Conservation (phyloP, 306 rosid genomes). For the Ochetophila trinervis region DNA sequence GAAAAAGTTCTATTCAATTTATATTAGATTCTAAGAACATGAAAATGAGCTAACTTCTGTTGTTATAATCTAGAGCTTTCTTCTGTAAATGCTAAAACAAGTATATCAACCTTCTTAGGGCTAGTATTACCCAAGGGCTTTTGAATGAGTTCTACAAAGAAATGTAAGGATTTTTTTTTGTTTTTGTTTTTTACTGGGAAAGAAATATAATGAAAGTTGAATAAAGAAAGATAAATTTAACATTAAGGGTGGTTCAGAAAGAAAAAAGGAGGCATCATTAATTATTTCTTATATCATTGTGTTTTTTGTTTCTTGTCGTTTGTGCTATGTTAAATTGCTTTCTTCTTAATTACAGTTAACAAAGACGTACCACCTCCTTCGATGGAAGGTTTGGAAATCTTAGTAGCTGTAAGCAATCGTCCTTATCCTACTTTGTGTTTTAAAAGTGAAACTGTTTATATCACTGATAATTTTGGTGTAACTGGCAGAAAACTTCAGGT, state of each 20-base stretch:
- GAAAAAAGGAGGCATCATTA: neutral
- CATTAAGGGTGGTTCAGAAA: too few species aligned
- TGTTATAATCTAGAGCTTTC: too few species aligned
- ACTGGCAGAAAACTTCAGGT: slow-evolving; percentile 51
- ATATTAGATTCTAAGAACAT: too few species aligned
- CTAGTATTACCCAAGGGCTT: too few species aligned
- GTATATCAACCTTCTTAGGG: too few species aligned
- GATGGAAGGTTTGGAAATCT: slow-evolving; percentile 68
- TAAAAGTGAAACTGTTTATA: neutral
- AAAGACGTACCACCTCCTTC: slow-evolving; percentile 65
- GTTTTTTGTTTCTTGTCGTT: neutral
- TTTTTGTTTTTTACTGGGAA: slow-evolving; percentile 8
- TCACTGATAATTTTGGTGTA: slow-evolving; percentile 17
- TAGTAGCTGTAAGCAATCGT: slow-evolving; percentile 49
- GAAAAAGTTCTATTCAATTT: neutral
- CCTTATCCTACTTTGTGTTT: slow-evolving; percentile 11
- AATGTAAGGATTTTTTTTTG: too few species aligned
- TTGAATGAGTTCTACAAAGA: too few species aligned
- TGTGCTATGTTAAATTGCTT: slow-evolving; percentile 7
- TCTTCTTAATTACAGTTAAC: slow-evolving; percentile 39
- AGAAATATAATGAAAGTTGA: too few species aligned
- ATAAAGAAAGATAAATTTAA: too few species aligned
- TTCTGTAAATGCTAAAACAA: too few species aligned
- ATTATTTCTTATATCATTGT: neutral
- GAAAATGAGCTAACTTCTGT: too few species aligned